Base-by-base conservation (phyloP, 352 stramenopile genomes). In the Phytopythium kandeliae region DNA sequence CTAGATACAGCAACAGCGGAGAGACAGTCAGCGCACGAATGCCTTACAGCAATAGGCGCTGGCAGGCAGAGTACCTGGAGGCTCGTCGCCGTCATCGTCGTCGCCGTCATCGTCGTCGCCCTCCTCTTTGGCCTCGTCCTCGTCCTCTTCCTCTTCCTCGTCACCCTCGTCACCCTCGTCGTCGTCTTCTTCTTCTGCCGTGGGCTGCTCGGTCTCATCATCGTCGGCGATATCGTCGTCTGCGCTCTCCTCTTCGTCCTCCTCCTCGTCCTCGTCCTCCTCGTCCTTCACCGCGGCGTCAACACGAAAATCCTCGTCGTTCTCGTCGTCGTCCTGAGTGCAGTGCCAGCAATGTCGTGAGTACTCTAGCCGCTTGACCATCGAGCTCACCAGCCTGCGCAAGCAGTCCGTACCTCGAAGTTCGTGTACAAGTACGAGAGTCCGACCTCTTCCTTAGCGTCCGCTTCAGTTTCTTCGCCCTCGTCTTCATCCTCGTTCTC, bases 341-440 rank as follows among this genome's bases (percentile, higher is more conserved):
- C n/a, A 40, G 10, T 35, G 33, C 7, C 40, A 48, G n/a, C 17
- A 10, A 31, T 24, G 26, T 15, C 21, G 22, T 17, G 24, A 25
- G 26, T 8, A 15, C 37, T n/a, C 38, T 2, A 40, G 2, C 41
- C 28, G 10, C 10, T 5, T 5, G 5, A 33, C 28, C 28, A 10
- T 33, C 12, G 33, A 19, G 16, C 5, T 36, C 15, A 16, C 13
- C 49, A 31, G 24, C 17, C 10, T 30, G 44, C 15, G 4, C 11
- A 36, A 36, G 10, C 31, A 36, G 26, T 9, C 26, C 17, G 34
- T 54, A 74, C 67, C 64, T 85, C 74, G 58, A 87, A 78, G 55
- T 74, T 85, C 19, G 68, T 78, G 58, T 87, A 87, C 48, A 87
- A 55, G 46, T 81, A 85, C 24, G 73, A 72, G 47, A 87, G 58